A percentile compares a stretch with the other conserved stretches of the same genome.
These are phyloP conservation scores for Colletotrichum sp. DNA, from an alignment of 2,329 filamentous ascomycete species.

Conservation along the genomic window DNA sequence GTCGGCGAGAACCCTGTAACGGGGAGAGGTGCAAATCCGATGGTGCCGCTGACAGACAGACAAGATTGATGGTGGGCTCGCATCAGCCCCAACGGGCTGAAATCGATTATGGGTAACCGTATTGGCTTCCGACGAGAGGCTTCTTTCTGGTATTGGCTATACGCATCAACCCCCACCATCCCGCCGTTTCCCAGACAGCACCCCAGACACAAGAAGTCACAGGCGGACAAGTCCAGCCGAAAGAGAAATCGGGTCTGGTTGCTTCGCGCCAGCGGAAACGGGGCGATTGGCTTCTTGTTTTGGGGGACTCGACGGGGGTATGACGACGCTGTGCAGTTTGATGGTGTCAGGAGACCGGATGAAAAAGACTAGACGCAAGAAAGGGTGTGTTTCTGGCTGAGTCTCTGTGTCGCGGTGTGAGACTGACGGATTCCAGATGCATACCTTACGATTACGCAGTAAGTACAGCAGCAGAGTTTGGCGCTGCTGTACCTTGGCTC, in stretches of 20 bases:
- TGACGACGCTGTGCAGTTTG: not conserved
- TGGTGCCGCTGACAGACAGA: not conserved
- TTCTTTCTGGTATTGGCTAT: not conserved
- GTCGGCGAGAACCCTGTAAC: not conserved
- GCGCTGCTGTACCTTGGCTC: not conserved
- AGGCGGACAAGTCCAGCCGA: slow-evolving; percentile 6
- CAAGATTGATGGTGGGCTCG: not conserved
- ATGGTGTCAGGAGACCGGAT: slow-evolving; percentile 5
- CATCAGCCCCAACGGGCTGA: not conserved
- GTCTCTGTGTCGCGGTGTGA: not conserved
- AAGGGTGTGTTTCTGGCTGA: not conserved
- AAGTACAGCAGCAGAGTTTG: not conserved
- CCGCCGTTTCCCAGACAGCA: not conserved
- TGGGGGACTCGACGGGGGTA: not conserved
- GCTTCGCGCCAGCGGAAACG: not conserved
- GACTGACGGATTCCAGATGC: not conserved
- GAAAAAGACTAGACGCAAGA: not conserved
- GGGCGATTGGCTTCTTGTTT: not conserved
- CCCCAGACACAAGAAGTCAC: not conserved
- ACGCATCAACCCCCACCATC: not conserved
- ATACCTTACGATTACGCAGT: not conserved
- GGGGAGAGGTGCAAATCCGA: not conserved
- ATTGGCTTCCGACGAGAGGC: not conserved
- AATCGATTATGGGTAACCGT: not conserved
- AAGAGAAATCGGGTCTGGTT: not conserved